Evolutionary conservation across 2,329 filamentous ascomycete species (phyloP).

Genomic region (Tolypocladium tropicale): DNA sequence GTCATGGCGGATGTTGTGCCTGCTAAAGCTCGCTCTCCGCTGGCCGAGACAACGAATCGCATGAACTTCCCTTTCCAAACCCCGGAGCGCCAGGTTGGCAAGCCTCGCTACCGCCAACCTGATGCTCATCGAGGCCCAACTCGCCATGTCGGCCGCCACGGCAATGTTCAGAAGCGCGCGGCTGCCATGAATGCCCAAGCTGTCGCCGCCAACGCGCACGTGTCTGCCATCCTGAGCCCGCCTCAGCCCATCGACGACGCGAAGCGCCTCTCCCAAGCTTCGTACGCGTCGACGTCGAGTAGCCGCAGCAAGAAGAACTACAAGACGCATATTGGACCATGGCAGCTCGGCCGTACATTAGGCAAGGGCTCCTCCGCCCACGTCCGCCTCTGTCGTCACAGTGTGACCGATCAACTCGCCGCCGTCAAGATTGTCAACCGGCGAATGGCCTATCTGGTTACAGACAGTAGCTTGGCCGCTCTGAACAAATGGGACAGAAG

Average conservation of each 20-base stretch:
- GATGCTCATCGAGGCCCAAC: constrained; percentile 3
- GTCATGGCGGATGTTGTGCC: constrained; percentile 20
- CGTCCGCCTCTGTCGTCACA: constrained; percentile 77
- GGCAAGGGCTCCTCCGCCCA: constrained; percentile 84
- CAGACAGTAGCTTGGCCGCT: constrained; percentile 76
- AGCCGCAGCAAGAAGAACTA: constrained; percentile 30
- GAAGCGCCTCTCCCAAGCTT: constrained; percentile 29
- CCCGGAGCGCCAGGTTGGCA: constrained; percentile 16
- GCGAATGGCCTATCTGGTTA: constrained; percentile 65
- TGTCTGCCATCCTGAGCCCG: constrained; percentile 13
- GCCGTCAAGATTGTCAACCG: constrained; percentile 96
- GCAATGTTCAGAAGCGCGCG: neutral
- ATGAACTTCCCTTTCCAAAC: constrained; percentile 29
- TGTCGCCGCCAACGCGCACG: constrained; percentile 8
- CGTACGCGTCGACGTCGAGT: constrained; percentile 30
- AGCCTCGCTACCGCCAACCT: constrained; percentile 17
- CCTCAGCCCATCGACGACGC: constrained; percentile 20
- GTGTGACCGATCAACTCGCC: constrained; percentile 65
- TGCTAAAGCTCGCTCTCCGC: constrained; percentile 25
- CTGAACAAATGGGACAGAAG: constrained; percentile 64
- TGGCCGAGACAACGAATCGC: constrained; percentile 37
- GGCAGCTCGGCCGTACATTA: constrained; percentile 82
- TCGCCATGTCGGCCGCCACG: constrained; percentile 2
- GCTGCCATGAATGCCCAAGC: neutral
- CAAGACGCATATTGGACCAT: constrained; percentile 81